Evolutionary conservation across 768 basidiomycete species (phyloP), one percentile per base, ranked within the genome.

Genomic region (Royoungia palumana): DNA sequence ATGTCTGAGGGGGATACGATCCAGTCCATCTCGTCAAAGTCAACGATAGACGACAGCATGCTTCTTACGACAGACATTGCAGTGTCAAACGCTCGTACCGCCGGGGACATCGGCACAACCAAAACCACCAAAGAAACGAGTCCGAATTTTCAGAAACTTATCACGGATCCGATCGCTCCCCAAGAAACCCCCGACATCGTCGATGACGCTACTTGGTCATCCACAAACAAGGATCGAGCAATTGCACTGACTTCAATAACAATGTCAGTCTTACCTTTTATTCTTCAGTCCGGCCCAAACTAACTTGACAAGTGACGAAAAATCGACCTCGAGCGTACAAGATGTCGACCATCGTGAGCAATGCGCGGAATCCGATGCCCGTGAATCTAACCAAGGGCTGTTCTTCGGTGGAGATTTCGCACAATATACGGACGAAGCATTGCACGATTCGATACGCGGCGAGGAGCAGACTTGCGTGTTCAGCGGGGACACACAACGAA

Each of bases 191-290:
- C n/a, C n/a, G 8, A 8, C 8, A 6, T 11, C 12, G n/a, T 34
- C 22, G 8, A 35, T 21, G 9, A 47, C 16, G 12, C 16, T n/a
- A 37, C 19, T 24, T 32, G 11, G 4, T 28, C 14, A 2, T 43
- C 34, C 16, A 12, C 14, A 17, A 19, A 35, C 7, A 27, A 19
- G 4, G 53, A 46, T 21, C 13, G 30, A 17, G 19, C 30, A 5
- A 44, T 12, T 19, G 44, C 17, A 1, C 10, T 7, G 14, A 32
- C 25, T 6, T 3, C 21, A 16, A 20, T 3, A 19, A 20, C 19
- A 10, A 17, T 14, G 57, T 60, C 10, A 9, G 57, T 13, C 3
- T 28, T 12, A 12, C 11, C 28, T 49, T 30, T 30, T 17, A 24
- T 35, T 44, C 12, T 27, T 9, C 13, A 4, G 7, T 14, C 7